phyloP scores from a whole-genome alignment of 441 rosid genomes.

The Rhodomyrtus psidioides region DNA sequence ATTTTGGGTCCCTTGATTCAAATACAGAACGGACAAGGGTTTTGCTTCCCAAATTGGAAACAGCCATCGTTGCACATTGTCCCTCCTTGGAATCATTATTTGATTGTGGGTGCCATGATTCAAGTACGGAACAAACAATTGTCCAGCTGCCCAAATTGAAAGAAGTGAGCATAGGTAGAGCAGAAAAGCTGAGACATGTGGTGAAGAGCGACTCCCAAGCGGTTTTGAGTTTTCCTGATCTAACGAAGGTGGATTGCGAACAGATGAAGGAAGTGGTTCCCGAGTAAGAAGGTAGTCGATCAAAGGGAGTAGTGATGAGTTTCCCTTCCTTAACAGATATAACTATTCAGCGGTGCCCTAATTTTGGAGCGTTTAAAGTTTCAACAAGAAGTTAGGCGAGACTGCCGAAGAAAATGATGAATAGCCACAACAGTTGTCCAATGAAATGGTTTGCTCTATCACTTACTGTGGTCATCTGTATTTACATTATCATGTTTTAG shows the following conservation, averaged over 20 bases:
- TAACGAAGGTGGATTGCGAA: fast-evolving
- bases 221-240: no score
- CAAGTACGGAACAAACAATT: fast-evolving
- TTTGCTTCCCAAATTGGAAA: not conserved
- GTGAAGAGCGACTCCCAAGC: no score
- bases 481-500: no score
- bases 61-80: fast-evolving
- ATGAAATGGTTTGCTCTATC: no score
- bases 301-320: not conserved
- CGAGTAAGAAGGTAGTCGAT: not conserved
- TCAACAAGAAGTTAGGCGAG: not conserved
- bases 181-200: no score
- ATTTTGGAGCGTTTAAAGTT: no score
- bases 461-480: no score
- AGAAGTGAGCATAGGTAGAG: not conserved
- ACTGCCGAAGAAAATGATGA: not conserved
- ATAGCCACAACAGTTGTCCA: no score
- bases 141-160: not conserved
- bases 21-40: not conserved
- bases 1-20: not conserved
- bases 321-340: no score
- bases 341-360: no score
- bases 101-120: not conserved
- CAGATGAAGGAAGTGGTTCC: not conserved
- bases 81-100: not conserved